Conservation (phyloP, 371 early-diverging fungal species). For the Dichotomocladium elegans region DNA sequence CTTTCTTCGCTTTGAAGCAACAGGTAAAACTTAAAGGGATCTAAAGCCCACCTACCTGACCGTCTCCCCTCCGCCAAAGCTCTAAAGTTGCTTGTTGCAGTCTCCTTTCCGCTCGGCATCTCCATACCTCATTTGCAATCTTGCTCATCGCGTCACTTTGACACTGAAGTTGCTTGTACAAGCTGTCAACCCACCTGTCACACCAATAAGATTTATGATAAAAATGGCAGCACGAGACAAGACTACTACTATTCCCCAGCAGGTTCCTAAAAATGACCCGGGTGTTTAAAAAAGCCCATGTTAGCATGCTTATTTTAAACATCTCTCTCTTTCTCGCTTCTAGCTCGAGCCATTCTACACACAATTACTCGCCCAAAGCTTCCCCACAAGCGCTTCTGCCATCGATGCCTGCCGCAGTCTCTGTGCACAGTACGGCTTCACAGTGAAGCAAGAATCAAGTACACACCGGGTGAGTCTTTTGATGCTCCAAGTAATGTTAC, state of each 20-base stretch:
- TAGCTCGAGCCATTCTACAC: conserved; percentile 49
- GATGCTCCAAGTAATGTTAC: background rate
- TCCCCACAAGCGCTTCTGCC: conserved; percentile 43
- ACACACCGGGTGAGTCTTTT: conserved; percentile 52
- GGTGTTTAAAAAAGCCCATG: conserved; percentile 1
- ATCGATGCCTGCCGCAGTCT: conserved; percentile 52
- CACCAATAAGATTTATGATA: background rate
- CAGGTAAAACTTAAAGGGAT: no score
- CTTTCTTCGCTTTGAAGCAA: conserved; percentile 2
- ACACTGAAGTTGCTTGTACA: conserved; percentile 4
- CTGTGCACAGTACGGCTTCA: conserved; percentile 58
- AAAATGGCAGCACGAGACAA: conserved; percentile 1
- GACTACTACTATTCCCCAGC: background rate
- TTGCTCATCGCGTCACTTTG: conserved; percentile 6
- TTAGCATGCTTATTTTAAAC: background rate
- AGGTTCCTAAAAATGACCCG: background rate
- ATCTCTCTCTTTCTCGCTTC: background rate
- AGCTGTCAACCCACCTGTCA: conserved; percentile 7
- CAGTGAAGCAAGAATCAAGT: conserved; percentile 66
- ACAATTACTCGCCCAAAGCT: conserved; percentile 32
- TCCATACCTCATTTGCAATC: background rate
- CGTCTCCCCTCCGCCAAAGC: no score
- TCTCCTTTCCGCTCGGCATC: background rate
- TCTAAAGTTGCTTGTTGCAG: background rate
- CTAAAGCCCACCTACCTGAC: no score